Percentiles rank a stretch among this genome's conserved stretches.
phyloP scores from a whole-genome alignment of 106 monocot species.

The Vanilla planifolia region DNA sequence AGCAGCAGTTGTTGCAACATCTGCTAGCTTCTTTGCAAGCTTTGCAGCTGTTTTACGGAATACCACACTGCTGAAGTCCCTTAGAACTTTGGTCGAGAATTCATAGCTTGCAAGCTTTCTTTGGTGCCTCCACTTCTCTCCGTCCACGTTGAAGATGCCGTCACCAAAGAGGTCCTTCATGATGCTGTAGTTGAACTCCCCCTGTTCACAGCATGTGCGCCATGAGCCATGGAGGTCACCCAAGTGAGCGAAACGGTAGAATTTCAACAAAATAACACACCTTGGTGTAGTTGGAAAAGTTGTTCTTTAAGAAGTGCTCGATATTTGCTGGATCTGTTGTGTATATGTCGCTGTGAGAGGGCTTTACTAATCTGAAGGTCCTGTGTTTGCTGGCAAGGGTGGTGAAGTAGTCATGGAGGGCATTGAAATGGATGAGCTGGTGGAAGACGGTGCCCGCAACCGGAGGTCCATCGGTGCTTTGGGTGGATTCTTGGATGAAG shows the following conservation, averaged over 20 bases:
- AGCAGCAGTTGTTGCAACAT: conserved; percentile 7
- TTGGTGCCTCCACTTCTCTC: conserved; percentile 27
- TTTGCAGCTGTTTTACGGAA: conserved; percentile 16
- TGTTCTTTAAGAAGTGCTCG: conserved; percentile 48
- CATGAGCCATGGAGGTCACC: too few species aligned
- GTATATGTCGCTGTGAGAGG: conserved; percentile 20
- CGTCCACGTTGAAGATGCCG: conserved; percentile 32
- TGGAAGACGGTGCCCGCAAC: conserved; percentile 37
- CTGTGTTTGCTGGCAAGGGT: conserved; percentile 8
- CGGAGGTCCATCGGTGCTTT: conserved; percentile 11
- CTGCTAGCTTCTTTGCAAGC: conserved; percentile 15
- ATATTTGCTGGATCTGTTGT: conserved; percentile 42
- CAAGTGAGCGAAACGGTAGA: not conserved
- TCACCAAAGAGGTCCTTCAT: conserved; percentile 30
- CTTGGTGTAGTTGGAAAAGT: conserved; percentile 35
- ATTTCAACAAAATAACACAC: not conserved
- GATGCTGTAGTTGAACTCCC: conserved; percentile 9
- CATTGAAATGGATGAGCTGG: conserved; percentile 26
- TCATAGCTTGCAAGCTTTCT: conserved; percentile 34
- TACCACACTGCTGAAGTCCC: conserved; percentile 22
- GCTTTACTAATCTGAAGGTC: conserved; percentile 36
- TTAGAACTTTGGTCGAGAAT: conserved; percentile 21
- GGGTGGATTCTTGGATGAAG: conserved; percentile 18
- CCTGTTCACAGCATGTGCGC: not conserved
- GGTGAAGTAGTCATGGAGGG: conserved; percentile 26